These are phyloP conservation scores for Trichoderma aggressivum DNA, from an alignment of 2,329 filamentous ascomycete species.

Conservation along the genomic window DNA sequence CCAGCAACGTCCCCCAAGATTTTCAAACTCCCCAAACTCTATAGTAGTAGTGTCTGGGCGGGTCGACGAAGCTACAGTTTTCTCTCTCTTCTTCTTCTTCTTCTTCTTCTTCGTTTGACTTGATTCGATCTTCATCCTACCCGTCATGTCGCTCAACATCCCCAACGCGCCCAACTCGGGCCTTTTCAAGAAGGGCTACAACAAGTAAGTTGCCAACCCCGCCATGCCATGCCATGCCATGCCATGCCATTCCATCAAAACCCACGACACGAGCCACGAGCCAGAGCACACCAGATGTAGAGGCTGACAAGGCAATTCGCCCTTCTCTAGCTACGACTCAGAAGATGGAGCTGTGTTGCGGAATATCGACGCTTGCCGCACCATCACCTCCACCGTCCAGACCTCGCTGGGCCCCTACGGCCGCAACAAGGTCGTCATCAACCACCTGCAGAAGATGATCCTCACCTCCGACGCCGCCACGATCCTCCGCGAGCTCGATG, in stretches of 20 bases:
- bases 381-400: conserved; percentile 93
- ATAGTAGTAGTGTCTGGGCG: conserved; percentile 15
- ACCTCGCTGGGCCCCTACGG: conserved; percentile 96
- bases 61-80: background rate
- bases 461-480: conserved; percentile 96
- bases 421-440: conserved; percentile 99
- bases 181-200: conserved; percentile 95
- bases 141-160: conserved; percentile 88
- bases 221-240: conserved; percentile 18
- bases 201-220: conserved; percentile 64
- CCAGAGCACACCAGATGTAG: background rate
- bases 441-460: conserved; percentile 99
- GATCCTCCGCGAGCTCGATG: conserved; percentile 94
- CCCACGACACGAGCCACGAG: background rate
- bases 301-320: conserved; percentile 30
- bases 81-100: background rate
- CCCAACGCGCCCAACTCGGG: conserved; percentile 89
- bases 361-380: conserved; percentile 97
- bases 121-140: conserved; percentile 10
- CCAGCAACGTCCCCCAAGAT: conserved; percentile 21
- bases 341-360: conserved; percentile 98
- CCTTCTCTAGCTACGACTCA: conserved; percentile 82
- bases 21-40: conserved; percentile 18
- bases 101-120: background rate
- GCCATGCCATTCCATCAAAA: background rate